Evolutionary conservation across 2,329 filamentous ascomycete genomes (phyloP), one percentile per base, ranked within the genome.

Genomic region (Penicillium sp.): DNA sequence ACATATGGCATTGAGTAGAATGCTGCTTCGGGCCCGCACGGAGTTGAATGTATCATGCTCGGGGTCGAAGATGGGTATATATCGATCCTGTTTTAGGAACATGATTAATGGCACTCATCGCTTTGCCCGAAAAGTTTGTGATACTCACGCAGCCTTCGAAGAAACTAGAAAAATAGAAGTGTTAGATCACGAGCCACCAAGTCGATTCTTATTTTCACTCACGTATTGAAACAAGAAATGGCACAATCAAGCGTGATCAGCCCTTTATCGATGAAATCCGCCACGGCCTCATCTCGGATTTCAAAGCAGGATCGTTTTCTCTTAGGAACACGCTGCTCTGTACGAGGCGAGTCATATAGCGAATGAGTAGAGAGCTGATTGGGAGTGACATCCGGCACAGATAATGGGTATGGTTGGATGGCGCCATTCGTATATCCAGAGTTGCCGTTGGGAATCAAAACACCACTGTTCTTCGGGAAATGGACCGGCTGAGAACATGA

Each of bases 1-100:
- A 57, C 83, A 81, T 7, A 85, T 82, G 1, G 79, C 76, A 62
- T 83, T 81, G 50, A 85, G 79, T 0, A 86, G 72, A 15, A 85
- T 77, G 3, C 77, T 76, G 55, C 81, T 84, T 12, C 83, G 75
- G 8, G 71, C 67, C 15, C 78, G 73, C 2, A 85, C 75, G 0
- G 78, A 80, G 0, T 76, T 67, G 51, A 83, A 76, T 0, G 78
- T 79, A 60, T 85, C 83, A 38, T 75, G 69, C 14, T 63, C 62
- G 15, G 77, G 74, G 54, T 81, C 81, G 50, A 83, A 83, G 2
- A 83, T 75, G 0, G 81, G 81, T 4, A 83, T 80, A 49, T 82
- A 78, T 60, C 78, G 78, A 66, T 83, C 77, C 76, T 80, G 22
- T 8, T 28, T 20, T 1, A 31, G 2, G 2, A 4, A 5, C 12